A percentile compares a stretch with the other conserved stretches of the same genome.
These are phyloP conservation scores for Globisporangium paroecandrum DNA, from an alignment of 352 stramenopile genomes.

Conservation along the genomic window DNA sequence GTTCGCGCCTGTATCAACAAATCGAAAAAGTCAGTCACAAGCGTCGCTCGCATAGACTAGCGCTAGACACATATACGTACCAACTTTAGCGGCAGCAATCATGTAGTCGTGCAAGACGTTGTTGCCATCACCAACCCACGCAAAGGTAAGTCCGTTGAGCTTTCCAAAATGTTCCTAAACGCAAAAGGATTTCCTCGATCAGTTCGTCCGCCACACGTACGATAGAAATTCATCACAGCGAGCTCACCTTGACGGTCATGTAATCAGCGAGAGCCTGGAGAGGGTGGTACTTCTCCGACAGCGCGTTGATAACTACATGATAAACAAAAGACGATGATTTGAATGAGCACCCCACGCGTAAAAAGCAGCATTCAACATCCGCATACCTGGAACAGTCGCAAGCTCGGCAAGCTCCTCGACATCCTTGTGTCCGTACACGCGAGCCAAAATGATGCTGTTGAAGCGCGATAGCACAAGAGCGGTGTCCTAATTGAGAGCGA, in stretches of 20 bases:
- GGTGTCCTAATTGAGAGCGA: conserved; percentile 40
- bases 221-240: background rate
- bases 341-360: background rate
- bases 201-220: background rate
- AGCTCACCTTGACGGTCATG: conserved; percentile 91
- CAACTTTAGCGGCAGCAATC: conserved; percentile 88
- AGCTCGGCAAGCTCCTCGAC: conserved; percentile 88
- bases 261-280: conserved; percentile 98
- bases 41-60: background rate
- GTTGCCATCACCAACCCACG: conserved; percentile 98
- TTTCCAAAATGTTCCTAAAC: conserved; percentile 76
- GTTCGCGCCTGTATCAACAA: conserved; percentile 57
- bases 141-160: conserved; percentile 90
- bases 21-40: background rate
- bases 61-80: conserved; percentile 31
- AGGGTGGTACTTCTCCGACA: conserved; percentile 97
- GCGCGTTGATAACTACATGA: conserved; percentile 95
- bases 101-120: conserved; percentile 98
- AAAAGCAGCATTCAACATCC: background rate
- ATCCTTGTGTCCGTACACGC: conserved; percentile 92
- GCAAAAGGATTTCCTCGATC: background rate
- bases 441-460: conserved; percentile 95
- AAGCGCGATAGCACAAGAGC: conserved; percentile 90
- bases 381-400: conserved; percentile 77
- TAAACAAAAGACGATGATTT: background rate